Conservation (phyloP, 2,329 filamentous ascomycete genomes). For the Dactylellina leptospora region DNA sequence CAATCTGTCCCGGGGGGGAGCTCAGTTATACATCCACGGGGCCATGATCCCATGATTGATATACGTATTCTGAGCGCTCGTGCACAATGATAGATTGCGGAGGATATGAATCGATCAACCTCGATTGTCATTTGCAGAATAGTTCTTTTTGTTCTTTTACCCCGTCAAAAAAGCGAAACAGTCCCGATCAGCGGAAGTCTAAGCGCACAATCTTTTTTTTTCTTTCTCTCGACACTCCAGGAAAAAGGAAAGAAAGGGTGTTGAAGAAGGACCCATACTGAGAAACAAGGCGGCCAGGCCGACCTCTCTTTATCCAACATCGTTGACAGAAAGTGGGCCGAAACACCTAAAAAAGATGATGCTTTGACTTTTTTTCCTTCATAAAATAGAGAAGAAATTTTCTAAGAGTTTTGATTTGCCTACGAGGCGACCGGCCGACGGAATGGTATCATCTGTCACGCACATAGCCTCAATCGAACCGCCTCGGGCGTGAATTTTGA, state of each 20-base stretch:
- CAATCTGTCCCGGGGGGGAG: neutral
- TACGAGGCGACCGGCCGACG: slow-evolving; percentile 19
- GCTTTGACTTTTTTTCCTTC: slow-evolving; percentile 9
- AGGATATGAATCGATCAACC: slow-evolving; percentile 32
- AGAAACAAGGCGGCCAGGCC: slow-evolving; percentile 40
- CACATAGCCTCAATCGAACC: slow-evolving; percentile 45
- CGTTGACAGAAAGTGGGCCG: slow-evolving; percentile 10
- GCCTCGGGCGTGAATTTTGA: slow-evolving; percentile 32
- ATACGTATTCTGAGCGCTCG: slow-evolving; percentile 6
- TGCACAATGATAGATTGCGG: slow-evolving; percentile 3
- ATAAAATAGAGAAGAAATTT: too few relatives aligned
- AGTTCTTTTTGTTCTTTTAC: slow-evolving; percentile 13
- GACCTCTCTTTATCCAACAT: slow-evolving; percentile 26
- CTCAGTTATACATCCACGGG: too few relatives aligned
- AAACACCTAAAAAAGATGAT: slow-evolving; percentile 4
- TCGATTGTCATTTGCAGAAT: slow-evolving; percentile 49
- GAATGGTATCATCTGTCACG: slow-evolving; percentile 11
- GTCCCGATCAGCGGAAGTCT: slow-evolving; percentile 39
- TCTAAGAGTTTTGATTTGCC: slow-evolving; percentile 40
- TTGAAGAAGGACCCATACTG: neutral
- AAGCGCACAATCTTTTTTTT: too few relatives aligned
- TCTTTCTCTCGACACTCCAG: slow-evolving; percentile 21
- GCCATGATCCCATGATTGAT: slow-evolving; percentile 18
- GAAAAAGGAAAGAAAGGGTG: slow-evolving; percentile 12
- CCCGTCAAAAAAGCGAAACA: neutral